phyloP scores from a whole-genome alignment of 192 early-diverging fungal genomes.

The Coemansia sp. region DNA sequence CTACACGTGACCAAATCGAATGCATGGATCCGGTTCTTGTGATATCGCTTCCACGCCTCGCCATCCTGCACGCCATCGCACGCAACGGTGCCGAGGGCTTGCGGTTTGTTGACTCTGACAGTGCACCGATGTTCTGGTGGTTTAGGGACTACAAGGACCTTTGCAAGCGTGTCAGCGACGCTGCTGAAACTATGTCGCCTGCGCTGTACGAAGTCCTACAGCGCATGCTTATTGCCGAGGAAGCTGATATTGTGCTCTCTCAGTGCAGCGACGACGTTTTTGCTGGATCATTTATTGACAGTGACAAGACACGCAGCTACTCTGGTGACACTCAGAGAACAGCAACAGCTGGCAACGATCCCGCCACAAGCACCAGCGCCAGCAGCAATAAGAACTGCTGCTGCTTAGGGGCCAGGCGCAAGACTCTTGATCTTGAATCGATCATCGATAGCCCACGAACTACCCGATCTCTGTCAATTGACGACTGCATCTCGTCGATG shows the following conservation, averaged over 20 bases:
- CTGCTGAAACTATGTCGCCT: slow-evolving; percentile 5
- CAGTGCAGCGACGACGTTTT: slow-evolving; percentile 10
- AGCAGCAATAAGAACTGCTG: not conserved
- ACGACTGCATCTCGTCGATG: slow-evolving; percentile 51
- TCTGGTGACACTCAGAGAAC: slow-evolving; percentile 2
- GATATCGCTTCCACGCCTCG: slow-evolving; percentile 60
- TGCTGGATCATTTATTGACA: not conserved
- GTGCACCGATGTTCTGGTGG: slow-evolving; percentile 59
- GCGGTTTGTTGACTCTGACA: slow-evolving; percentile 57
- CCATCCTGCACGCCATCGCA: slow-evolving; percentile 59
- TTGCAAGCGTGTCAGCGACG: slow-evolving; percentile 27
- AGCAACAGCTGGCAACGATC: not conserved
- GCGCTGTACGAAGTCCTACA: slow-evolving; percentile 30
- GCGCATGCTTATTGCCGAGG: slow-evolving; percentile 38
- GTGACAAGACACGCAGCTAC: slow-evolving; percentile 5
- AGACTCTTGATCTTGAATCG: slow-evolving; percentile 34
- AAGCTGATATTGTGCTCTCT: slow-evolving; percentile 35
- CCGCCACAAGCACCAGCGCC: not conserved
- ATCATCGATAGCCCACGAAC: slow-evolving; percentile 50
- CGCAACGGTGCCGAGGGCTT: slow-evolving; percentile 57
- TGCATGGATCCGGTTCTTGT: slow-evolving; percentile 62
- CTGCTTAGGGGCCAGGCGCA: slow-evolving; percentile 3
- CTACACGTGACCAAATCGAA: slow-evolving; percentile 53
- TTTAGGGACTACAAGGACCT: slow-evolving; percentile 54
- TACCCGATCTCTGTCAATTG: slow-evolving; percentile 43